Percentiles rank a stretch among this genome's conserved stretches.
Evolutionary conservation across 2,329 filamentous ascomycete species (phyloP).

Genomic region (Calonectria hawksworthii): DNA sequence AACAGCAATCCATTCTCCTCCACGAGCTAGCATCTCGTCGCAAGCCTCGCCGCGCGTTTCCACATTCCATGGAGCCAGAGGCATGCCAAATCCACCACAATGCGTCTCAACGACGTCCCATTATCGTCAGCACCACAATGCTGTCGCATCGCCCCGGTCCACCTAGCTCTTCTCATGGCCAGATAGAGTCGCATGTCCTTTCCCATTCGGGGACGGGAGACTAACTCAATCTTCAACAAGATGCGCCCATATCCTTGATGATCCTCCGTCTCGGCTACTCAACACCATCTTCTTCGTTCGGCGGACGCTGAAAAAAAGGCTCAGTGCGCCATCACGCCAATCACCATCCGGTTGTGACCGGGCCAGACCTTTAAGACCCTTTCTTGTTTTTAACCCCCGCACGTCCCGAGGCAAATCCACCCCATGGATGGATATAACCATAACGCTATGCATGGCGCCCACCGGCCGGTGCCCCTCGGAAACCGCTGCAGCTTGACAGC

Average conservation of each 20-base stretch:
- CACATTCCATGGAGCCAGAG: neutral
- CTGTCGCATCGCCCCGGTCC: neutral
- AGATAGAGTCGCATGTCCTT: conserved; percentile 16
- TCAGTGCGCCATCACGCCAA: neutral
- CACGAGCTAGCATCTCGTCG: neutral
- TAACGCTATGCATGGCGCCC: neutral
- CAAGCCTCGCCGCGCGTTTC: neutral
- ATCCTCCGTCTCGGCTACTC: neutral
- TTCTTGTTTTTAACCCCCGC: neutral
- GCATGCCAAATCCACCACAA: neutral
- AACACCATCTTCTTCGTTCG: neutral
- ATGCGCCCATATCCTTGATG: neutral
- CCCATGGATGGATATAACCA: neutral
- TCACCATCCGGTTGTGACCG: neutral
- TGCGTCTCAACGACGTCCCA: neutral
- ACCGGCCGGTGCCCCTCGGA: neutral
- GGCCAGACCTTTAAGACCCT: neutral
- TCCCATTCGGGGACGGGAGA: neutral
- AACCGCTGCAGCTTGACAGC: conserved; percentile 1
- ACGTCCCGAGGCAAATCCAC: neutral
- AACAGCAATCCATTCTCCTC: neutral
- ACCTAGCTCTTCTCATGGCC: neutral
- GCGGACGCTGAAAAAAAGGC: neutral
- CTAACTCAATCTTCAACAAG: conserved; percentile 18
- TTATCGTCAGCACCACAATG: neutral